Percentiles rank a stretch among this genome's conserved stretches.
Conservation (phyloP, 768 basidiomycete genomes). For the Glaciozyma antarctica region DNA sequence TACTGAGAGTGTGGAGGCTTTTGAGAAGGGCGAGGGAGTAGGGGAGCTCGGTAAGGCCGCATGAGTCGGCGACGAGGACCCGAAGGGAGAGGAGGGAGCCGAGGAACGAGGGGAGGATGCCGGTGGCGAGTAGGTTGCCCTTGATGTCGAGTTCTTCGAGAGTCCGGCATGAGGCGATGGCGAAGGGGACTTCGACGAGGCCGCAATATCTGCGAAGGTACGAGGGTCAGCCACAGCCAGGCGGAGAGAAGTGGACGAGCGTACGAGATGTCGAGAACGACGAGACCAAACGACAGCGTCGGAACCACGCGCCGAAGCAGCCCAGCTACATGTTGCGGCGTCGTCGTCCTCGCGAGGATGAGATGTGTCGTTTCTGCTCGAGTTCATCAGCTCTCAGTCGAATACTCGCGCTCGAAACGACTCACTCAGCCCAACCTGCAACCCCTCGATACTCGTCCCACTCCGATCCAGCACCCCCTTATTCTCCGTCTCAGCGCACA, state of each 20-base stretch:
- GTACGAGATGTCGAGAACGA: conserved; percentile 78
- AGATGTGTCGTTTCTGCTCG: conserved; percentile 87
- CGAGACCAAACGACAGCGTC: conserved; percentile 62
- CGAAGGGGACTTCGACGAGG: conserved; percentile 54
- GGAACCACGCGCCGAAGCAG: conserved; percentile 63
- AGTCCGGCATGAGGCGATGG: conserved; percentile 64
- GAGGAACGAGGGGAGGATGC: conserved; percentile 83
- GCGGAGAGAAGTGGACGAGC: neutral
- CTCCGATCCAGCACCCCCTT: conserved; percentile 72
- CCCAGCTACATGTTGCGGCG: conserved; percentile 64
- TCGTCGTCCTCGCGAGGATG: conserved; percentile 68
- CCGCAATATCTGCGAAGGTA: conserved; percentile 41
- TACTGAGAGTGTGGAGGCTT: conserved; percentile 76
- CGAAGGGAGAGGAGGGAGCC: conserved; percentile 69
- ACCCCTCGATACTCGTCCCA: conserved; percentile 55
- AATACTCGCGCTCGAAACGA: neutral
- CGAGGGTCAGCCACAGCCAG: neutral
- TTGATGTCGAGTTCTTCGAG: conserved; percentile 92
- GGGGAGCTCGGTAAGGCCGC: conserved; percentile 67
- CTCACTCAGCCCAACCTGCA: conserved; percentile 36
- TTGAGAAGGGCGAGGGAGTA: conserved; percentile 61
- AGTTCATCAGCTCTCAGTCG: neutral
- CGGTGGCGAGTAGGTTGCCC: conserved; percentile 62
- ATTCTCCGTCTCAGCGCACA: conserved; percentile 62
- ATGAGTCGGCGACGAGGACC: conserved; percentile 86